Conservation (phyloP, 495 filamentous ascomycete species). For the Chlorociboria aeruginascens region DNA sequence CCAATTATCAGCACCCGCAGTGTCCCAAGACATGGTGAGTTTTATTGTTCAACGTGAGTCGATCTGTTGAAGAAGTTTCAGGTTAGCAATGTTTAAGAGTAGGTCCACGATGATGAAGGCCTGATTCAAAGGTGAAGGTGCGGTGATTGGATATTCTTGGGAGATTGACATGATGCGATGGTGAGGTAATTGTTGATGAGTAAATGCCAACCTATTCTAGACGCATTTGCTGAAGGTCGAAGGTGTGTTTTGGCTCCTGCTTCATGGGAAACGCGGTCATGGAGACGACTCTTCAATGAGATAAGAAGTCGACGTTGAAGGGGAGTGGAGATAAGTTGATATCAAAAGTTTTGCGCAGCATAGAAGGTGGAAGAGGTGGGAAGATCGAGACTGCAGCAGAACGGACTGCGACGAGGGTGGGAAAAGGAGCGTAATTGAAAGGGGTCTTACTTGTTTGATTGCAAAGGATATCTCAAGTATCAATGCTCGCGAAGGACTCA, state of each 20-base stretch:
- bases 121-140: not conserved
- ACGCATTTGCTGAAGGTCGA: too few relatives aligned
- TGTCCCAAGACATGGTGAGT: slow-evolving; percentile 15
- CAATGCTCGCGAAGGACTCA: slow-evolving; percentile 7
- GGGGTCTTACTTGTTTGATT: not conserved
- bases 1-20: not conserved
- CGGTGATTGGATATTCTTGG: too few relatives aligned
- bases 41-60: not conserved
- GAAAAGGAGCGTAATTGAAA: not conserved
- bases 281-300: not conserved
- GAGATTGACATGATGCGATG: not conserved
- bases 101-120: not conserved
- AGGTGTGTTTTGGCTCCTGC: too few relatives aligned
- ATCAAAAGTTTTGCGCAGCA: not conserved
- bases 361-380: not conserved
- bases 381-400: too few relatives aligned
- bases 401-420: too few relatives aligned
- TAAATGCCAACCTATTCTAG: too few relatives aligned
- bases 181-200: not conserved
- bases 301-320: not conserved
- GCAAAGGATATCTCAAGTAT: not conserved
- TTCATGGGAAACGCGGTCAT: too few relatives aligned
- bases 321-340: not conserved
- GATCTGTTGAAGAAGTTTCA: too few relatives aligned
- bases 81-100: too few relatives aligned